Conservation (phyloP, 2,329 filamentous ascomycete species). For the Coniochaeta prunicola region DNA sequence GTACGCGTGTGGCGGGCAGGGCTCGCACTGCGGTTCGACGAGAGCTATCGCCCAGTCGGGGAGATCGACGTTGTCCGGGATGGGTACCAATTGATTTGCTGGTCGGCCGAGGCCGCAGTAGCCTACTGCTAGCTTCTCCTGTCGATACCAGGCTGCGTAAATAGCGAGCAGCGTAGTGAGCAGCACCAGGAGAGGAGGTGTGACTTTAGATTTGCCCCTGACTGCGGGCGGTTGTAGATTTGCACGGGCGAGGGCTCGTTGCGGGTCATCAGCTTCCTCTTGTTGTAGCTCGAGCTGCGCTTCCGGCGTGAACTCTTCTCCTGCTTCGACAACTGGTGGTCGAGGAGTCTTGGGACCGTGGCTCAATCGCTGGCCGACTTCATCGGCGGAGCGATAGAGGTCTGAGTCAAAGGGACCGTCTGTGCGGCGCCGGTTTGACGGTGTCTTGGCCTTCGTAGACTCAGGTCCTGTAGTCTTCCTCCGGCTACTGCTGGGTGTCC, state of each 20-base stretch:
- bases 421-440: constrained; percentile 35
- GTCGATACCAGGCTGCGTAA: constrained; percentile 77
- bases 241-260: constrained; percentile 34
- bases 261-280: constrained; percentile 53
- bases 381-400: neutral
- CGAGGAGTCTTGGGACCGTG: constrained; percentile 23
- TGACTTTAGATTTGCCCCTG: constrained; percentile 35
- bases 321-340: constrained; percentile 47
- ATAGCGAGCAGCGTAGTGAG: constrained; percentile 62
- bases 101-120: constrained; percentile 82
- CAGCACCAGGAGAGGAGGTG: constrained; percentile 64
- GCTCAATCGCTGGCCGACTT: constrained; percentile 16
- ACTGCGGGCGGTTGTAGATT: constrained; percentile 26
- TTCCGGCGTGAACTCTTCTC: constrained; percentile 92
- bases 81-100: constrained; percentile 36
- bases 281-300: constrained; percentile 74
- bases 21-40: constrained; percentile 76
- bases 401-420: constrained; percentile 20
- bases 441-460: constrained; percentile 25
- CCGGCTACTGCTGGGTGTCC: constrained; percentile 39
- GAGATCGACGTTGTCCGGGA: constrained; percentile 33
- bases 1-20: constrained; percentile 82
- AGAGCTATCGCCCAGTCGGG: constrained; percentile 40
- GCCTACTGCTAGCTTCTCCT: constrained; percentile 93
- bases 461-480: constrained; percentile 40